Evolutionary conservation across 768 basidiomycete genomes (phyloP).

Genomic region (Calocybe cyanea): DNA sequence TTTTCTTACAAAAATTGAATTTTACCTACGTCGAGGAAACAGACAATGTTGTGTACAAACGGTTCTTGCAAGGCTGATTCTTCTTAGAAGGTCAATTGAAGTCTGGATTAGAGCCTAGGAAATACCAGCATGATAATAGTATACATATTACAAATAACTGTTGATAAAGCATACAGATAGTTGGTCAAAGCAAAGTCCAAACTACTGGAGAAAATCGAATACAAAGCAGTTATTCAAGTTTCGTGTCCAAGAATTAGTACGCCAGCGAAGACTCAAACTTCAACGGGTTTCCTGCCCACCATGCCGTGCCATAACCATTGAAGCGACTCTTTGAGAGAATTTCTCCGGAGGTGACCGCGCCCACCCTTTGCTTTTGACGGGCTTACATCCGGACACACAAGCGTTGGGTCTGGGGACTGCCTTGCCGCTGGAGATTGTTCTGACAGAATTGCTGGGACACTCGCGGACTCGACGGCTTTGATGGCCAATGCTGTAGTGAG

Average conservation of each 20-base stretch:
- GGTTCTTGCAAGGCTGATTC: conserved; percentile 50
- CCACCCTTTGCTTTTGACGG: conserved; percentile 6
- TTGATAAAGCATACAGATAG: conserved; percentile 4
- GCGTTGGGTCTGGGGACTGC: conserved; percentile 15
- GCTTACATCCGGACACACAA: conserved; percentile 13
- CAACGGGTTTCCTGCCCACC: conserved; percentile 18
- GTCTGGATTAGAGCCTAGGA: too few relatives aligned
- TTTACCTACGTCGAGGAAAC: conserved; percentile 95
- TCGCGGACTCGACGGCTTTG: conserved; percentile 39
- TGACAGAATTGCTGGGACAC: not conserved
- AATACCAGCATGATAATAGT: not conserved
- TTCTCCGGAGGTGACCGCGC: conserved; percentile 20
- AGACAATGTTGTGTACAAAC: conserved; percentile 76
- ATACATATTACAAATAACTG: conserved; percentile 1
- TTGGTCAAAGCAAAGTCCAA: conserved; percentile 4
- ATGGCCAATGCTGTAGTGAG: conserved; percentile 52
- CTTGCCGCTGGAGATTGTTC: conserved; percentile 12
- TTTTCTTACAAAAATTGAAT: conserved; percentile 73
- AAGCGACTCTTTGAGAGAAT: conserved; percentile 23
- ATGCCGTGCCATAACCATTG: conserved; percentile 26
- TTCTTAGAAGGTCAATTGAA: too few relatives aligned
- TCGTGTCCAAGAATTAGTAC: too few relatives aligned
- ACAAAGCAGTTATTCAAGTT: too few relatives aligned
- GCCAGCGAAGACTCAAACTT: conserved; percentile 13
- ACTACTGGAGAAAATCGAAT: too few relatives aligned